A percentile compares a stretch with the other conserved stretches of the same genome.
Evolutionary conservation across 331 rosid genomes (phyloP).

Genomic region (Arachis monticola): DNA sequence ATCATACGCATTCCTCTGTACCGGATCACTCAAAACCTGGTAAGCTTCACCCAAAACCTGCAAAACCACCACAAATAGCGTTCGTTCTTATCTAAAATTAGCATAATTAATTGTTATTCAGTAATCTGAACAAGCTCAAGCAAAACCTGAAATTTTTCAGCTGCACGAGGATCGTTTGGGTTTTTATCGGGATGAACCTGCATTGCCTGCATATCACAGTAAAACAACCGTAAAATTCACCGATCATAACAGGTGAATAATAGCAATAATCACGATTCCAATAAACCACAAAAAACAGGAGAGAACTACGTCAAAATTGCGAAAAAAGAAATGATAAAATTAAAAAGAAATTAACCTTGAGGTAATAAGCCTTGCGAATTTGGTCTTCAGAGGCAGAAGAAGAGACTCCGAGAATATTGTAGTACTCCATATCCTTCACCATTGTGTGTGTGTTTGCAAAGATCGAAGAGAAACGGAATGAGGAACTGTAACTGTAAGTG

Average conservation of each 20-base stretch:
- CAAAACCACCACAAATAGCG: background rate
- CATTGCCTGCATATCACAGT: conserved; percentile 66
- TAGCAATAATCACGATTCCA: background rate
- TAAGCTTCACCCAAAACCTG: conserved; percentile 92
- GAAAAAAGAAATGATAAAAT: background rate
- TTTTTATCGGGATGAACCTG: conserved; percentile 97
- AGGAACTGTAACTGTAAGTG: background rate
- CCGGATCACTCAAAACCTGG: conserved; percentile 91
- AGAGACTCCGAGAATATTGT: conserved; percentile 73
- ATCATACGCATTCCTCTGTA: conserved; percentile 75
- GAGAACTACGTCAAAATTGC: background rate
- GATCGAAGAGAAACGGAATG: background rate
- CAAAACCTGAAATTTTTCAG: conserved; percentile 73
- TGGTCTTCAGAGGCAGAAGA: conserved; percentile 77
- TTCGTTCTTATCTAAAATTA: background rate
- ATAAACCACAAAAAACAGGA: background rate
- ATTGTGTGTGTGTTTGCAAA: conserved; percentile 30
- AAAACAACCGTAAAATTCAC: background rate
- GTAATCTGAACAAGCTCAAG: background rate
- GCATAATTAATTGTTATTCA: background rate
- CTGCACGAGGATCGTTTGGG: conserved; percentile 84
- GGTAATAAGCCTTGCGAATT: conserved; percentile 93
- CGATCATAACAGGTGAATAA: background rate
- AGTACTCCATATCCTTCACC: conserved; percentile 87
- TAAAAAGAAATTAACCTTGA: conserved; percentile 52